Conservation (phyloP, 345 rosid species). For the Rhodamnia rubescens region DNA sequence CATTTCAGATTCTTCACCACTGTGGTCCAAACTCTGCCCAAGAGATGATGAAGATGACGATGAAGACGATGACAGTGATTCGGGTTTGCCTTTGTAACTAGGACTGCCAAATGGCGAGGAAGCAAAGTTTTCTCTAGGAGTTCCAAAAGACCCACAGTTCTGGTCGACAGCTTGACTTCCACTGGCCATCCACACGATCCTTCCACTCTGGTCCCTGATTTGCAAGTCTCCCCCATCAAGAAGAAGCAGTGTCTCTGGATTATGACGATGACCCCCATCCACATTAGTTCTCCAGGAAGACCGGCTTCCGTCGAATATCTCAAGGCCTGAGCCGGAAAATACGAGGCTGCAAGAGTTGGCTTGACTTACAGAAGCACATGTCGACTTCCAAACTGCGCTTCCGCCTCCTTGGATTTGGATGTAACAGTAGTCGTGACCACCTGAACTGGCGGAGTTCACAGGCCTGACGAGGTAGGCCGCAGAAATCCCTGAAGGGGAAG, state of each 20-base stretch:
- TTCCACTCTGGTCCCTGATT: not conserved
- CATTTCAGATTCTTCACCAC: constrained; percentile 7
- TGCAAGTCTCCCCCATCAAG: not conserved
- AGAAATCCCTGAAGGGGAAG: constrained; percentile 4
- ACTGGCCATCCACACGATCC: not conserved
- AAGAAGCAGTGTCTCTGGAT: not conserved
- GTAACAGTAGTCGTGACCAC: not conserved
- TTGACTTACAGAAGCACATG: not conserved
- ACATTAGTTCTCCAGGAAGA: not conserved
- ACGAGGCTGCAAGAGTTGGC: constrained; percentile 1
- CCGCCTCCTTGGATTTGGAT: constrained; percentile 1
- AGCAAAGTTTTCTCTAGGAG: not conserved
- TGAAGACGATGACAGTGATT: not conserved
- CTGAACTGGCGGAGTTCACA: not conserved
- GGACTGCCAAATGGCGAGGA: constrained; percentile 4
- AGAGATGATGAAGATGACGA: not conserved
- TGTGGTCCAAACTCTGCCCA: constrained; percentile 1
- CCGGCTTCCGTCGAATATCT: not conserved
- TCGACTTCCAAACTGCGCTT: not conserved
- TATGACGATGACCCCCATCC: not conserved
- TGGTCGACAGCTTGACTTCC: not conserved
- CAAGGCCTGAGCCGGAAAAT: constrained; percentile 1
- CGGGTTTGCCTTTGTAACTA: not conserved
- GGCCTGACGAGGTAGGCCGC: constrained; percentile 3
- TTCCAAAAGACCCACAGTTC: not conserved